These are phyloP conservation scores for Cystofilobasidium capitatum DNA, from an alignment of 768 basidiomycete species.

Conservation along the genomic window DNA sequence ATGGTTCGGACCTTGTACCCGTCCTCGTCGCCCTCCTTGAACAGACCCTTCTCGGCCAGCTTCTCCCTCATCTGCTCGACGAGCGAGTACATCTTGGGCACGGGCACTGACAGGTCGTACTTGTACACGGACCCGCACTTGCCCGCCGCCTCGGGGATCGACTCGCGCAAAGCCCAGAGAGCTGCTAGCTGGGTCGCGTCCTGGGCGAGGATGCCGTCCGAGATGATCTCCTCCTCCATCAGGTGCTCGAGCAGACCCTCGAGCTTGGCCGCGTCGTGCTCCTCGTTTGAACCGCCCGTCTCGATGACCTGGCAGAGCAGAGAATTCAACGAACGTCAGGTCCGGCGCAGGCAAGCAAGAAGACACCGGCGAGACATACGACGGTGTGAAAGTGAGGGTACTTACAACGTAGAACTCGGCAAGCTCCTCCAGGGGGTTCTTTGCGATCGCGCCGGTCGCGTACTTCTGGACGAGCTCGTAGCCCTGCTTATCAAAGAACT, in stretches of 20 bases:
- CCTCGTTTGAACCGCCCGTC: conserved; percentile 82
- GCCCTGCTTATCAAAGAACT: conserved; percentile 81
- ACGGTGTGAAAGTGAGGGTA: neutral
- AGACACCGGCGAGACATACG: no score
- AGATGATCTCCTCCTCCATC: conserved; percentile 66
- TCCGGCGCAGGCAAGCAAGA: neutral
- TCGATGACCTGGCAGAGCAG: conserved; percentile 54
- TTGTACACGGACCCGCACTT: conserved; percentile 95
- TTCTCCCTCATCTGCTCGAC: conserved; percentile 71
- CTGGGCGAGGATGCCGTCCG: conserved; percentile 84
- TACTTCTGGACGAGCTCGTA: conserved; percentile 56
- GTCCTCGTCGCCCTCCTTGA: conserved; percentile 48
- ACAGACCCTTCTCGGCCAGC: conserved; percentile 45
- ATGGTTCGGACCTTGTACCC: conserved; percentile 58
- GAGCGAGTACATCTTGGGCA: conserved; percentile 73
- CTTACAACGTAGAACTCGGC: conserved; percentile 61
- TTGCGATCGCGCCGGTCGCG: conserved; percentile 26
- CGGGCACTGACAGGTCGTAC: conserved; percentile 84
- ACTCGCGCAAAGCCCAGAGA: conserved; percentile 85
- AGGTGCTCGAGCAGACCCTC: conserved; percentile 65
- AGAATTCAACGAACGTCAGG: neutral
- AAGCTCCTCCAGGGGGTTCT: conserved; percentile 52
- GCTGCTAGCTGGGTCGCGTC: conserved; percentile 78
- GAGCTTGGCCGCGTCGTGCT: conserved; percentile 94
- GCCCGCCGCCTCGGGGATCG: conserved; percentile 79